phyloP scores from a whole-genome alignment of 768 basidiomycete species.

The Pleurotus salmoneostramineus region DNA sequence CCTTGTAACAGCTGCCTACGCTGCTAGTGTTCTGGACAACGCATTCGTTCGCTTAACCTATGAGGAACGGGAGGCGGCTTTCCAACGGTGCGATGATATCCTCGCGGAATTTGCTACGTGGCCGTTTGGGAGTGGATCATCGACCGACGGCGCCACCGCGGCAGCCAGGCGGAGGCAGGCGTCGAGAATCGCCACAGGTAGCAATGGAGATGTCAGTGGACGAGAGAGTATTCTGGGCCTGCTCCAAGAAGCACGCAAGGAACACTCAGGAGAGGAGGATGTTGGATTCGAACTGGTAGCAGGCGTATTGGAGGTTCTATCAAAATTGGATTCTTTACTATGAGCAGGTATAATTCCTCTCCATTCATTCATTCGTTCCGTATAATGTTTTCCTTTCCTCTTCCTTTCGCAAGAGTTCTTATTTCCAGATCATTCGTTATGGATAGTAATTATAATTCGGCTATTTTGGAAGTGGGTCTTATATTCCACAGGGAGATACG shows the following conservation, averaged over 20 bases:
- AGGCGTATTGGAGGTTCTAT: conserved; percentile 90
- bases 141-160: conserved; percentile 17
- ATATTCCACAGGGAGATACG: neutral
- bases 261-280: conserved; percentile 72
- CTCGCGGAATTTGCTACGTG: conserved; percentile 87
- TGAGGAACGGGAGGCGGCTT: conserved; percentile 91
- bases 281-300: conserved; percentile 87
- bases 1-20: conserved; percentile 88
- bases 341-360: conserved; percentile 22
- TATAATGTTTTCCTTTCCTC: neutral
- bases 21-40: conserved; percentile 93
- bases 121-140: conserved; percentile 65
- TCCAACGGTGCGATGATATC: conserved; percentile 91
- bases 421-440: neutral
- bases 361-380: neutral
- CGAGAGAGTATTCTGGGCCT: conserved; percentile 72
- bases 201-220: conserved; percentile 38
- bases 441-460: neutral
- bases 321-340: conserved; percentile 85
- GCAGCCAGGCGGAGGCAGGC: conserved; percentile 32
- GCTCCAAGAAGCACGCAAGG: conserved; percentile 69
- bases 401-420: neutral
- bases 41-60: conserved; percentile 86
- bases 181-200: conserved; percentile 53
- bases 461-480: neutral